phyloP scores from a whole-genome alignment of 371 early-diverging fungal species.

The Blakeslea trispora region DNA sequence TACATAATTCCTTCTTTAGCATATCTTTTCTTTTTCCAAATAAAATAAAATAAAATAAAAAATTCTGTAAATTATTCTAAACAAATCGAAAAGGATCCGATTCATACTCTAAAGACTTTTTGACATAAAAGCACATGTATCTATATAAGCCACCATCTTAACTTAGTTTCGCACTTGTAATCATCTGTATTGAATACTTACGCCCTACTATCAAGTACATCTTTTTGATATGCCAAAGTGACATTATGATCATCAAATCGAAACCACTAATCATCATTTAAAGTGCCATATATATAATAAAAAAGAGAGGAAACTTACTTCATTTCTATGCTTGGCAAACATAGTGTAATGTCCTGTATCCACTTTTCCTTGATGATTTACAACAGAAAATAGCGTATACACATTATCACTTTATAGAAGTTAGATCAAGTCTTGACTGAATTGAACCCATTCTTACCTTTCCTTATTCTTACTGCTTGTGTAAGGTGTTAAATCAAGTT shows the following conservation, averaged over 20 bases:
- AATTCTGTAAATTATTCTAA: background rate
- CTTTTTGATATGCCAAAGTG: constrained; percentile 67
- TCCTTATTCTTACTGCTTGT: constrained; percentile 57
- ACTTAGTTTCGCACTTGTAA: no score
- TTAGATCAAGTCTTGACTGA: no score
- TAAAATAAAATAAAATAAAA: background rate
- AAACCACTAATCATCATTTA: constrained; percentile 88
- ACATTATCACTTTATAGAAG: constrained; percentile 49
- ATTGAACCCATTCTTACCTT: no score
- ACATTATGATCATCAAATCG: constrained; percentile 88
- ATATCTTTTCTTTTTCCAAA: constrained; percentile 4
- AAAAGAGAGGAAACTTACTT: constrained; percentile 47
- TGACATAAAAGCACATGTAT: constrained; percentile 91
- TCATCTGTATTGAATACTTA: no score
- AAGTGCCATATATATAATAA: no score
- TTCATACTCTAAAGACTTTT: constrained; percentile 65
- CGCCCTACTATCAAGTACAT: constrained; percentile 78
- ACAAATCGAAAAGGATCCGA: constrained; percentile 21
- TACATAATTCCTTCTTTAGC: no score
- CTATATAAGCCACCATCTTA: no score
- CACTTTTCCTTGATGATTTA: constrained; percentile 87
- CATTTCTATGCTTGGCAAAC: constrained; percentile 73
- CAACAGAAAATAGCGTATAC: constrained; percentile 89
- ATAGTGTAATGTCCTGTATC: constrained; percentile 95
- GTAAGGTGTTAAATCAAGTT: constrained; percentile 92